phyloP scores from a whole-genome alignment of 2,329 filamentous ascomycete genomes.

The Fusarium sp. region DNA sequence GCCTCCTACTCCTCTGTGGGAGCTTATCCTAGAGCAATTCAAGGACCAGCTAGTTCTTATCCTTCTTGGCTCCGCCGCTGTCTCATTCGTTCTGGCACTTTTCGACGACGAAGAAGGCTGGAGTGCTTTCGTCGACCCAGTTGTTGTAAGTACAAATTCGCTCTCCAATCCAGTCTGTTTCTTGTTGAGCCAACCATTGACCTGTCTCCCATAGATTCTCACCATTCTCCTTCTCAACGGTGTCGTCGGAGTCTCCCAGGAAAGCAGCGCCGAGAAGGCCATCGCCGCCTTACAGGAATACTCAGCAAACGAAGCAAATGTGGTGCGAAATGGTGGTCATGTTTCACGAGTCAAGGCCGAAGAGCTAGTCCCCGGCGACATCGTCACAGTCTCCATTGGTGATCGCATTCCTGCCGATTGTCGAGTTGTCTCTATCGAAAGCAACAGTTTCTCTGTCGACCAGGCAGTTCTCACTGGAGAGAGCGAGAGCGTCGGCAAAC shows the following conservation, averaged over 20 bases:
- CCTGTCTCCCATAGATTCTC: slow-evolving; percentile 71
- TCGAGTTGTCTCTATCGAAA: slow-evolving; percentile 86
- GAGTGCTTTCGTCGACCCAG: slow-evolving; percentile 96
- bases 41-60: slow-evolving; percentile 99
- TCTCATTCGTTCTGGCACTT: slow-evolving; percentile 92
- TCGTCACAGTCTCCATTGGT: slow-evolving; percentile 87
- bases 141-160: slow-evolving; percentile 73
- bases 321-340: slow-evolving; percentile 81
- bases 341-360: slow-evolving; percentile 91
- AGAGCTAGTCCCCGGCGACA: slow-evolving; percentile 92
- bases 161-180: neutral
- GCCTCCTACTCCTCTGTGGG: slow-evolving; percentile 93
- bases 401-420: slow-evolving; percentile 96
- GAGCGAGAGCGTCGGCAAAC: slow-evolving; percentile 95
- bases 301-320: slow-evolving; percentile 97
- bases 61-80: slow-evolving; percentile 87
- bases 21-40: slow-evolving; percentile 97
- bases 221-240: slow-evolving; percentile 97
- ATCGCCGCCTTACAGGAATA: slow-evolving; percentile 99
- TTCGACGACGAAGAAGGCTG: slow-evolving; percentile 94
- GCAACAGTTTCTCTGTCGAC: slow-evolving; percentile 97
- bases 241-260: slow-evolving; percentile 96
- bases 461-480: slow-evolving; percentile 97
- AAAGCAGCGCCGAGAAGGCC: slow-evolving; percentile 97
- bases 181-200: slow-evolving; percentile 10